Percentiles rank a stretch among this genome's conserved stretches.
phyloP scores from a whole-genome alignment of 2,329 filamentous ascomycete species.

The Hypomyces rosellus region DNA sequence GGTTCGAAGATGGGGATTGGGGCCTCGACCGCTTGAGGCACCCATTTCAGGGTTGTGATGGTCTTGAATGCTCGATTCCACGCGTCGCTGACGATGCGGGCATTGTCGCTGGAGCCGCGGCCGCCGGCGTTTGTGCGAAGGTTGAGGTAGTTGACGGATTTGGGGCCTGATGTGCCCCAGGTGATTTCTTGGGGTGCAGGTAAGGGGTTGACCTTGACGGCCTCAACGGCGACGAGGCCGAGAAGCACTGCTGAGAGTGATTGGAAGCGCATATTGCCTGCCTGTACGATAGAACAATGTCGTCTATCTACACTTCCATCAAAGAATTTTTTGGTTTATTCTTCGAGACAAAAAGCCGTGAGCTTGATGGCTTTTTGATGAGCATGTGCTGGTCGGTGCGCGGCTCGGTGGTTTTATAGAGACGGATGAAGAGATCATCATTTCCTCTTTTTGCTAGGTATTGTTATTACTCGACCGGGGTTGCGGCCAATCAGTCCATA shows the following conservation, averaged over 20 bases:
- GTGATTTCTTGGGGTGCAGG: slow-evolving; percentile 20
- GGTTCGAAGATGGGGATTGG: slow-evolving; percentile 43
- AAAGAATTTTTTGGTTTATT: too few relatives aligned
- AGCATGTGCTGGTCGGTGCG: neutral
- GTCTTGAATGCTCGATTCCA: slow-evolving; percentile 44
- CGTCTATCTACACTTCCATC: neutral
- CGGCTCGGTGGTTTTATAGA: slow-evolving; percentile 16
- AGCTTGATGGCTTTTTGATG: neutral
- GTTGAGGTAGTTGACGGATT: slow-evolving; percentile 12
- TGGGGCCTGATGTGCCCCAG: slow-evolving; percentile 20
- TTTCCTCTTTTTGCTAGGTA: too few relatives aligned
- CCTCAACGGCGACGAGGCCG: slow-evolving; percentile 6
- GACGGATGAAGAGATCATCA: too few relatives aligned
- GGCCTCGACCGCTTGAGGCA: slow-evolving; percentile 45
- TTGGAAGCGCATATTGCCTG: slow-evolving; percentile 8
- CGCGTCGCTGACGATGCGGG: slow-evolving; percentile 33
- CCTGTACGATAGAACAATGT: neutral
- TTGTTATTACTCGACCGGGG: too few relatives aligned
- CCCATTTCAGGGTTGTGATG: slow-evolving; percentile 46
- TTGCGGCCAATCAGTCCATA: too few relatives aligned
- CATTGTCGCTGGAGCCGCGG: slow-evolving; percentile 9
- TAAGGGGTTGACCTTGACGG: slow-evolving; percentile 22
- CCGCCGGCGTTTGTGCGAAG: slow-evolving; percentile 14
- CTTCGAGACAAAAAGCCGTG: neutral
- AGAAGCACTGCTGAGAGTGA: slow-evolving; percentile 6